A percentile compares a stretch with the other conserved stretches of the same genome.
These are phyloP conservation scores for Pisolithus orientalis DNA, from an alignment of 768 basidiomycete genomes.

Conservation along the genomic window DNA sequence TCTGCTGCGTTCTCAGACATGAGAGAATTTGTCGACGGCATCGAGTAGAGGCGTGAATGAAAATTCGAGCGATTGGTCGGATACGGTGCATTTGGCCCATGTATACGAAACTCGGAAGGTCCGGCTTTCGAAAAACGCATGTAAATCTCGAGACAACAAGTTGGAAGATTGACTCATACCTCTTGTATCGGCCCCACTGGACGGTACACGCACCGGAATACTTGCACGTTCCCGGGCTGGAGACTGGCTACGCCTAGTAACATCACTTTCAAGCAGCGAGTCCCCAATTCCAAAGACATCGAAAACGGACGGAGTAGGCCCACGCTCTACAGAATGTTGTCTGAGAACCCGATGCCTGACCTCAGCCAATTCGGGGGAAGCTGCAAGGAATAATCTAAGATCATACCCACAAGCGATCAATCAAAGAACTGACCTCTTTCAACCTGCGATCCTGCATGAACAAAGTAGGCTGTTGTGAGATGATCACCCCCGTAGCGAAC, in stretches of 20 bases:
- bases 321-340: conserved; percentile 17
- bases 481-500: neutral
- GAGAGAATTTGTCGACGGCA: conserved; percentile 33
- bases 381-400: neutral
- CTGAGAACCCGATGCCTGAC: conserved; percentile 16
- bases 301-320: conserved; percentile 20
- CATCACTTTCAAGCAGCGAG: conserved; percentile 12
- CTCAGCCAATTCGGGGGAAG: neutral
- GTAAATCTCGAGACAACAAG: neutral
- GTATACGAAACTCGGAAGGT: neutral
- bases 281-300: conserved; percentile 23
- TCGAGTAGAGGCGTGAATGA: conserved; percentile 16
- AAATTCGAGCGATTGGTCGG: conserved; percentile 9
- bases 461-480: neutral
- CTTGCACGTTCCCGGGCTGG: conserved; percentile 5
- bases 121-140: neutral
- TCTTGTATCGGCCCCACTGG: conserved; percentile 5
- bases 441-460: neutral
- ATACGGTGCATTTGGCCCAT: conserved; percentile 1
- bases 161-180: neutral
- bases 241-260: conserved; percentile 4
- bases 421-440: neutral
- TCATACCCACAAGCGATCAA: neutral
- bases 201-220: conserved; percentile 4
- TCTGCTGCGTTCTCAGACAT: conserved; percentile 41